Conservation (phyloP, 1,284 basidiomycete species). For the Psilocybe mexicana region DNA sequence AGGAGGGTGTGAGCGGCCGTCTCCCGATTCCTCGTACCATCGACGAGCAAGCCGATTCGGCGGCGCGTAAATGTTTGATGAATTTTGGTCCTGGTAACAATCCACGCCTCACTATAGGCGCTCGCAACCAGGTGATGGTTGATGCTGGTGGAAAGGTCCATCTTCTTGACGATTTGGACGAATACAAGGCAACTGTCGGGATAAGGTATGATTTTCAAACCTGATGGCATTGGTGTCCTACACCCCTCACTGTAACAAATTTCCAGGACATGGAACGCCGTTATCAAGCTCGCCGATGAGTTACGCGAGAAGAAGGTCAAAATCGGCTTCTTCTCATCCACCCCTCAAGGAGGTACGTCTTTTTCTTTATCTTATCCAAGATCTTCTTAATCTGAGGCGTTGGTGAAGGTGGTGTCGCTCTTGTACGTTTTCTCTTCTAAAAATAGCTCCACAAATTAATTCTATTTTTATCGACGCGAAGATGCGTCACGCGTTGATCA, state of each 20-base stretch:
- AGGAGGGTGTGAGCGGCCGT: conserved; percentile 50
- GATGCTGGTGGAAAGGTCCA: conserved; percentile 80
- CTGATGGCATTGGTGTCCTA: neutral
- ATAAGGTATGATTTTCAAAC: conserved; percentile 36
- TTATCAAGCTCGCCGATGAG: conserved; percentile 78
- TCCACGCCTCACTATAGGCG: conserved; percentile 74
- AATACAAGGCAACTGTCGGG: conserved; percentile 67
- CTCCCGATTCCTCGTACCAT: conserved; percentile 74
- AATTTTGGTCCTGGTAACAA: conserved; percentile 80
- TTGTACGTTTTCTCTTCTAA: conserved; percentile 49
- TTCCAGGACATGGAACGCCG: conserved; percentile 71
- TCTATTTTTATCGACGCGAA: conserved; percentile 34
- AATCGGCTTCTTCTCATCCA: conserved; percentile 88
- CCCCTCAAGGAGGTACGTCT: conserved; percentile 77
- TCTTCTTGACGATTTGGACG: conserved; percentile 74
- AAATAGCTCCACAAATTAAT: conserved; percentile 17
- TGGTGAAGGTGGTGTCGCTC: conserved; percentile 76
- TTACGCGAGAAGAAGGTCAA: conserved; percentile 81
- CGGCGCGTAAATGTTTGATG: conserved; percentile 79
- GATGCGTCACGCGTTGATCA: conserved; percentile 89
- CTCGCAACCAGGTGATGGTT: conserved; percentile 79
- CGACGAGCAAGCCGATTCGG: conserved; percentile 82
- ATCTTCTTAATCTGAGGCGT: conserved; percentile 11
- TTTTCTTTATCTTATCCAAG: conserved; percentile 14
- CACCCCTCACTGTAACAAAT: conserved; percentile 1